phyloP scores from a whole-genome alignment of 305 asterid genomes.

The Plantago rigida region DNA sequence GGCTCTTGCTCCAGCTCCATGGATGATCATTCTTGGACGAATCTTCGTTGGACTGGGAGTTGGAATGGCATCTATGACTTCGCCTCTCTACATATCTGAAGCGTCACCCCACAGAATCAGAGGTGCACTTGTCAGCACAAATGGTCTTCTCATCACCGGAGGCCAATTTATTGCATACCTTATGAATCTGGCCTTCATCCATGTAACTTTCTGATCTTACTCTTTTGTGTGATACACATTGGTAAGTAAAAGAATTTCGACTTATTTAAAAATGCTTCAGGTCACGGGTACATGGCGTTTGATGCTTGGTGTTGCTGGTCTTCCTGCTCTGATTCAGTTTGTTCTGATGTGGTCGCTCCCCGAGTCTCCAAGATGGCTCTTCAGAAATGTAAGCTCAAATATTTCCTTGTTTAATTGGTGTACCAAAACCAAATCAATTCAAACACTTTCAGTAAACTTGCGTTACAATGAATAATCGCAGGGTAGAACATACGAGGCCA shows the following conservation, averaged over 20 bases:
- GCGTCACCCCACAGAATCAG: constrained; percentile 66
- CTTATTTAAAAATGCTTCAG: constrained; percentile 25
- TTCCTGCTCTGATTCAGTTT: constrained; percentile 57
- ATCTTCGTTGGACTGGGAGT: constrained; percentile 62
- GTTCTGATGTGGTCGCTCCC: constrained; percentile 55
- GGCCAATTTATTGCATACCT: constrained; percentile 64
- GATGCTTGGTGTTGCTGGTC: constrained; percentile 67
- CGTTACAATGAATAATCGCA: constrained; percentile 6
- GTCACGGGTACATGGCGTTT: constrained; percentile 64
- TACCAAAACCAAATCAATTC: neutral
- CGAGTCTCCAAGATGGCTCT: constrained; percentile 77
- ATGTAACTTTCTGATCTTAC: constrained; percentile 26
- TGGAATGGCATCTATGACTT: constrained; percentile 82
- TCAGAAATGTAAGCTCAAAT: constrained; percentile 37
- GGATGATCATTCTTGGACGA: constrained; percentile 52
- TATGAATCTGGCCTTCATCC: constrained; percentile 56
- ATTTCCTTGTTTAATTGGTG: neutral
- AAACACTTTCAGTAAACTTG: too few relatives aligned
- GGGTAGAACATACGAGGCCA: constrained; percentile 55
- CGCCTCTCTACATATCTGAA: constrained; percentile 69
- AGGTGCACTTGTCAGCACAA: constrained; percentile 72
- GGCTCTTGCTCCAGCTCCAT: constrained; percentile 51
- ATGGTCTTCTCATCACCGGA: constrained; percentile 58
- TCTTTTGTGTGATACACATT: neutral
- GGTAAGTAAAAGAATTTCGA: neutral